Evolutionary conservation across 2,329 filamentous ascomycete genomes (phyloP), one percentile per base, ranked within the genome.

Genomic region (Pseudogymnoascus sp.): DNA sequence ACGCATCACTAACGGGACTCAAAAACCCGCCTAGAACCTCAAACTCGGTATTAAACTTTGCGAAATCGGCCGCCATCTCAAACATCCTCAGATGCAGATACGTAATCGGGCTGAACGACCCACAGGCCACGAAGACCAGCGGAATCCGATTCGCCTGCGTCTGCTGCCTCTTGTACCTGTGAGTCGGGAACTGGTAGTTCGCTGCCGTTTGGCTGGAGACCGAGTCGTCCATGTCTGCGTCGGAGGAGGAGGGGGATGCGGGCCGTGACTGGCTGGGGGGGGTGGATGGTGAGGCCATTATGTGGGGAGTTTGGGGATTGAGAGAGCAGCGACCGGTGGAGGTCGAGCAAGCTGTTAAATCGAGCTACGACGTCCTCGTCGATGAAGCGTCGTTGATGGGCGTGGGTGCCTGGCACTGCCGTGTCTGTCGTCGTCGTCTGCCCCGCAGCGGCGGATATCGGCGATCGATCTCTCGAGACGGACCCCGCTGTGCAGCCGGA

Each of bases 21-120:
- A 93, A 79, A 74, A 93, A 96, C 61, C 90, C 91, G 66, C 90
- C 93, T 50, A 96, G 82, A 36, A 97, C 85, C 74, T 97, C 92
- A 73, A 89, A 97, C 62, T 89, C 79, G 23, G 85, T 87, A 73
- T 86, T 87, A 74, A 89, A 88, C 67, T 87, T 86, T 69, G 87
- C 87, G 75, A 89, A 93, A 76, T 95, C 90, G 69, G 86, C 84
- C 1, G 89, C 90, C 86, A 96, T 91, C 71, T 91, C 89, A 72
- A 95, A 93, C 89, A 96, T 93, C 73, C 90, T 87, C 66, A 95
- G 78, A 73, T 93, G 90, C 28, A 92, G 81, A 71, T 89, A 89
- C 5, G 88, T 90, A 60, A 89, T 85, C 16, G 89, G 89, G 0
- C 87, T 90, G 77, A 91, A 93, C 71, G 82, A 85, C 60, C 85